Conservation (phyloP, 495 filamentous ascomycete species). For the Letharia columbiana region DNA sequence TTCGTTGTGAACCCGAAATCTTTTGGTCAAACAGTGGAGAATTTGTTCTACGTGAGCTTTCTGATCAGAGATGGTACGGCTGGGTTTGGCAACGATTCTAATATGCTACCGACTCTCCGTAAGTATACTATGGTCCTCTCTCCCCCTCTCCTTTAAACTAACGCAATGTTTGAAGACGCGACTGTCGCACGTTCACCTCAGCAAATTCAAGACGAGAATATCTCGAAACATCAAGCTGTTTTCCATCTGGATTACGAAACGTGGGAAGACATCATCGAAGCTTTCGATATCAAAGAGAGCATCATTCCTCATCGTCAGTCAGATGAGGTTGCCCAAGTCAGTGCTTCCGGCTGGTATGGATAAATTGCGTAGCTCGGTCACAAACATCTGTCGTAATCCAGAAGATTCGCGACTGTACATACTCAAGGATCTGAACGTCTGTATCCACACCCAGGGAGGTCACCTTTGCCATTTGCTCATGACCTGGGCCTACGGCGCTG, state of each 20-base stretch:
- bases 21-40: conserved; percentile 94
- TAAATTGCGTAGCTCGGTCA: conserved; percentile 27
- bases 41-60: conserved; percentile 94
- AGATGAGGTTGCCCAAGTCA: conserved; percentile 44
- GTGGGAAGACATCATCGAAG: conserved; percentile 67
- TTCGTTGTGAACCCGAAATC: conserved; percentile 83
- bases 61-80: conserved; percentile 78
- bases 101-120: conserved; percentile 66
- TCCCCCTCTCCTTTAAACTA: conserved; percentile 24
- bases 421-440: background rate
- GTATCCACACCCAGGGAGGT: background rate
- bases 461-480: conserved; percentile 3
- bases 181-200: conserved; percentile 34
- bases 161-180: conserved; percentile 28
- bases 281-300: conserved; percentile 62
- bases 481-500: background rate
- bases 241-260: conserved; percentile 73
- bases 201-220: conserved; percentile 40
- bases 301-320: conserved; percentile 80
- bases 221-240: conserved; percentile 69
- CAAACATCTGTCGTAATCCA: background rate
- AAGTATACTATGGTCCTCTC: conserved; percentile 32
- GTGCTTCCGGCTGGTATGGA: conserved; percentile 68
- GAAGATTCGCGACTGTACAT: conserved; percentile 1
- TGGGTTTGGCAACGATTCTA: conserved; percentile 53